phyloP scores from a whole-genome alignment of 257 asterid species.

The Solanum lignicaule region DNA sequence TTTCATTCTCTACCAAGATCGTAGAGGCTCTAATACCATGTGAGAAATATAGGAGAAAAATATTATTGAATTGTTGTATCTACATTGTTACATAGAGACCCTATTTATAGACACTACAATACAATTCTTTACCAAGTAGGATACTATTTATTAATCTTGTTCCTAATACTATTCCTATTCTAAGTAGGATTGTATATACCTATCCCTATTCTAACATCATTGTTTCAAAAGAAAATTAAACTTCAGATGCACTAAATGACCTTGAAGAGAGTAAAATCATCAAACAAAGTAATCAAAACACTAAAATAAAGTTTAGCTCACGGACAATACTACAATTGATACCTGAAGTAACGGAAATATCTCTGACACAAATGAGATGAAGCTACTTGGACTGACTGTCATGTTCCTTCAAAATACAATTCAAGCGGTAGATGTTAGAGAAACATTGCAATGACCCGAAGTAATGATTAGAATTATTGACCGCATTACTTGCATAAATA shows the following conservation, averaged over 20 bases:
- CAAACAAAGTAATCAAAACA: slow-evolving; percentile 2
- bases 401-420: slow-evolving; percentile 53
- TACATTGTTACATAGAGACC: background rate
- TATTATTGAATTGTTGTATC: background rate
- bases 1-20: background rate
- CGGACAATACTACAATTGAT: background rate
- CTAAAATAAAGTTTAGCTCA: background rate
- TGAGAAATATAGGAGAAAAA: background rate
- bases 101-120: background rate
- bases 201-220: background rate
- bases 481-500: background rate
- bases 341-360: slow-evolving; percentile 95
- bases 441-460: background rate
- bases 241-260: background rate
- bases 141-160: background rate
- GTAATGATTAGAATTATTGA: background rate
- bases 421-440: slow-evolving; percentile 20
- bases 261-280: background rate
- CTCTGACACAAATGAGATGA: slow-evolving; percentile 69
- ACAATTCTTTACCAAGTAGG: background rate
- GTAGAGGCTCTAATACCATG: background rate
- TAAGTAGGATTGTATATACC: background rate
- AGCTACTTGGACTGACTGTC: slow-evolving; percentile 46
- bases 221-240: background rate
- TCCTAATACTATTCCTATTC: background rate